A percentile compares a stretch with the other conserved stretches of the same genome.
phyloP scores from a whole-genome alignment of 257 asterid species.

The Solanum medicagineum region DNA sequence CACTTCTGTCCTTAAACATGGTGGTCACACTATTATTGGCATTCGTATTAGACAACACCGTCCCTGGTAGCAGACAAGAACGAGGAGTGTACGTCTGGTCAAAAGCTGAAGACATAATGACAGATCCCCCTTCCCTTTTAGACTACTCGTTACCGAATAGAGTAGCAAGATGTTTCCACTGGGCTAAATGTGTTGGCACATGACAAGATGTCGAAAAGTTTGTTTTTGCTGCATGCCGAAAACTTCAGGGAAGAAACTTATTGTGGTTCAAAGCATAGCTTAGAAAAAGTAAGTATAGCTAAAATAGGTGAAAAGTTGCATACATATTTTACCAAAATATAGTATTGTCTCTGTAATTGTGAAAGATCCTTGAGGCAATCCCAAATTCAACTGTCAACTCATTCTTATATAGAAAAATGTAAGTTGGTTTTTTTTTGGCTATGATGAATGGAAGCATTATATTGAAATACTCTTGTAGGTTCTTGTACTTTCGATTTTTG shows the following conservation, averaged over 20 bases:
- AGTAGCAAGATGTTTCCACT: constrained; percentile 38
- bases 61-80: constrained; percentile 78
- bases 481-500: background rate
- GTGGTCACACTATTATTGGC: constrained; percentile 69
- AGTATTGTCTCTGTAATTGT: background rate
- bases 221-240: background rate
- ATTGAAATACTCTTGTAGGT: background rate
- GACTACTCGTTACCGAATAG: constrained; percentile 53
- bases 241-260: background rate
- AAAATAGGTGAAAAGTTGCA: constrained; percentile 4
- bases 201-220: constrained; percentile 2
- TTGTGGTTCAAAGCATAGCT: background rate
- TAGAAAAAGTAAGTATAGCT: constrained; percentile 3
- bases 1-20: constrained; percentile 75
- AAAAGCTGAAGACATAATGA: constrained; percentile 35
- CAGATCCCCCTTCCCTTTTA: constrained; percentile 48
- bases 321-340: background rate
- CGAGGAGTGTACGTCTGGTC: constrained; percentile 92
- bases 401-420: background rate
- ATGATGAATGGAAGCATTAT: background rate
- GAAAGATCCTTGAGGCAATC: background rate
- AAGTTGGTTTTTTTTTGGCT: background rate
- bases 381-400: background rate
- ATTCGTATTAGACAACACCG: constrained; percentile 71
- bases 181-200: constrained; percentile 73